Evolutionary conservation across 2,329 filamentous ascomycete genomes (phyloP).

Genomic region (Dactylellina haptotyla): DNA sequence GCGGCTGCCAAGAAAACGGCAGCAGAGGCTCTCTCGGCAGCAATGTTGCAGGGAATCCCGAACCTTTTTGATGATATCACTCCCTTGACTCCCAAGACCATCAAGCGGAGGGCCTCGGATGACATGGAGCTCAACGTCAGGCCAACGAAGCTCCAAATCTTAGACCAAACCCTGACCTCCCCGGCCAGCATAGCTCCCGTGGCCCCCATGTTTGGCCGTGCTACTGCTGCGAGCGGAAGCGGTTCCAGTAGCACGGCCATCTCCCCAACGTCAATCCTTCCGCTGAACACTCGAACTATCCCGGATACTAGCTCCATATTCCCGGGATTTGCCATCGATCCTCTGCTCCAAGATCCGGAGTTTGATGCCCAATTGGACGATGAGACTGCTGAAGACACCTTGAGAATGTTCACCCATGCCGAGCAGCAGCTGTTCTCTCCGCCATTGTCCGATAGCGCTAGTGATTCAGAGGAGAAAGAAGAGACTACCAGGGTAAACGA

Average conservation of each 20-base stretch:
- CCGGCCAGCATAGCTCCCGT: constrained; percentile 41
- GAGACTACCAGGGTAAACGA: constrained; percentile 24
- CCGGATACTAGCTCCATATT: constrained; percentile 31
- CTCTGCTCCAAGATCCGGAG: constrained; percentile 35
- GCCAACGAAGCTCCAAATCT: constrained; percentile 45
- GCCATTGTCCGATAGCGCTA: constrained; percentile 36
- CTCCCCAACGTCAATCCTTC: constrained; percentile 20
- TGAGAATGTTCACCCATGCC: constrained; percentile 48
- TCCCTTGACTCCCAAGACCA: constrained; percentile 12
- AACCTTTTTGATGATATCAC: constrained; percentile 36
- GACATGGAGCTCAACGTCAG: constrained; percentile 5
- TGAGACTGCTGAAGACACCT: constrained; percentile 46
- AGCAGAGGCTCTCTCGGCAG: constrained; percentile 26
- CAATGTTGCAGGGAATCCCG: constrained; percentile 35
- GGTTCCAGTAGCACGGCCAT: constrained; percentile 32
- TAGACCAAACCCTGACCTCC: constrained; percentile 48
- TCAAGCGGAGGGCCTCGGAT: constrained; percentile 31
- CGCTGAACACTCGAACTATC: constrained; percentile 4
- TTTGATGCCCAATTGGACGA: constrained; percentile 49
- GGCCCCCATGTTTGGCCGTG: constrained; percentile 45
- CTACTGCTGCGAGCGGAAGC: constrained; percentile 4
- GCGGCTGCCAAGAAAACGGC: constrained; percentile 48
- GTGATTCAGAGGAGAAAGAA: constrained; percentile 33
- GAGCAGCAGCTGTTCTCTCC: constrained; percentile 51
- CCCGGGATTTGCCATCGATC: constrained; percentile 44